A percentile compares a stretch with the other conserved stretches of the same genome.
These are phyloP conservation scores for Xylaria sp. DNA, from an alignment of 2,329 filamentous ascomycete genomes.

Conservation along the genomic window DNA sequence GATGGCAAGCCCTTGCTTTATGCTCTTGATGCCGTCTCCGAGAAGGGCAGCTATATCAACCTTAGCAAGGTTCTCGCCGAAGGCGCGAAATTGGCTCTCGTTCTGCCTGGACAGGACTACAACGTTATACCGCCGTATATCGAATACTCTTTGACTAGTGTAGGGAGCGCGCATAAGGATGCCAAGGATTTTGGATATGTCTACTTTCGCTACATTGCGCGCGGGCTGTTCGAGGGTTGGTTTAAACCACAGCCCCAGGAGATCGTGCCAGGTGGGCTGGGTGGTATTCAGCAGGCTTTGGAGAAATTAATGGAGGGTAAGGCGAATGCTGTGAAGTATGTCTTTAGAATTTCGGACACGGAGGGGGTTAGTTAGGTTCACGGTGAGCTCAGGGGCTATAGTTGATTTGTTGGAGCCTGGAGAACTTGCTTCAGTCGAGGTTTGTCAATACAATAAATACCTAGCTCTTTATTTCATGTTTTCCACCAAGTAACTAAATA, in stretches of 20 bases:
- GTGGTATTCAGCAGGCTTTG: constrained; percentile 51
- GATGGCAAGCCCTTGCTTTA: constrained; percentile 56
- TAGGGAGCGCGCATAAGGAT: constrained; percentile 40
- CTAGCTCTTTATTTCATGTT: neutral
- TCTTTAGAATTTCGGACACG: constrained; percentile 51
- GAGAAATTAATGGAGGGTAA: constrained; percentile 50
- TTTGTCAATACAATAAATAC: neutral
- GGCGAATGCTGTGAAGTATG: constrained; percentile 58
- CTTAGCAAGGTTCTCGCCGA: constrained; percentile 56
- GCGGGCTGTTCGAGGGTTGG: constrained; percentile 52
- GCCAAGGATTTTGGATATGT: constrained; percentile 46
- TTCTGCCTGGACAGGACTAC: constrained; percentile 48
- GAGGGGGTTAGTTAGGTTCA: constrained; percentile 36
- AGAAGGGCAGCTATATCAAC: constrained; percentile 60
- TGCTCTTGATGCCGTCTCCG: constrained; percentile 67
- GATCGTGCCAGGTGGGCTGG: constrained; percentile 49
- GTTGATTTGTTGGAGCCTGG: neutral
- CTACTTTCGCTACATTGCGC: constrained; percentile 52
- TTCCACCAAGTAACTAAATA: neutral
- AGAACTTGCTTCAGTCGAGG: neutral
- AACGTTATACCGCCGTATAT: constrained; percentile 45
- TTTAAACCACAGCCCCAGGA: constrained; percentile 54
- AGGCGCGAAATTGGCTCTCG: constrained; percentile 52
- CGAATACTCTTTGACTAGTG: constrained; percentile 35
- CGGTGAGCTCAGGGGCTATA: neutral